phyloP scores from a whole-genome alignment of 139 green algal species.

The Micractinium sp. region DNA sequence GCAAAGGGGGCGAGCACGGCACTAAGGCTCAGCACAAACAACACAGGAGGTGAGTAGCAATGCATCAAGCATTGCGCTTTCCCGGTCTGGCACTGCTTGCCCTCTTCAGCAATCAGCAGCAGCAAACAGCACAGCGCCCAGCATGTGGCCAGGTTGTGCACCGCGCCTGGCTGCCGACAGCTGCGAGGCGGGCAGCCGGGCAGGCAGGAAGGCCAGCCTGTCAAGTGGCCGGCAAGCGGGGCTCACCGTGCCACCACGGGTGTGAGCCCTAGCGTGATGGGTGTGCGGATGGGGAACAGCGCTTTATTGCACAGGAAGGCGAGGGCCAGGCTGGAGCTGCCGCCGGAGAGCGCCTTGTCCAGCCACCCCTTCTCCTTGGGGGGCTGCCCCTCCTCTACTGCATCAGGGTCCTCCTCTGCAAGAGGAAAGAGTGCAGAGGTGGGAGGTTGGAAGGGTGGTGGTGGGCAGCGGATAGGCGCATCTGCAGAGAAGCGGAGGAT shows the following conservation, averaged over 20 bases:
- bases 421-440: neutral
- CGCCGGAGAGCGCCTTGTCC: constrained; percentile 40
- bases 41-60: neutral
- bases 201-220: neutral
- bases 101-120: too few relatives aligned
- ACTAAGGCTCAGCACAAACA: neutral
- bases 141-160: too few relatives aligned
- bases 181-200: too few relatives aligned
- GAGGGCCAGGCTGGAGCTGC: constrained; percentile 56
- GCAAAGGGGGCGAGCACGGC: neutral
- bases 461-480: neutral
- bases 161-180: too few relatives aligned
- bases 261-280: constrained; percentile 61
- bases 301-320: constrained; percentile 70
- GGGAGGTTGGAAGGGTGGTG: neutral
- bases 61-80: neutral
- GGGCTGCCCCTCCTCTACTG: neutral
- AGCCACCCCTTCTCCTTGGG: constrained; percentile 43
- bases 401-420: neutral
- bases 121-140: too few relatives aligned
- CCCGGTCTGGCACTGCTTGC: too few relatives aligned
- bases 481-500: neutral
- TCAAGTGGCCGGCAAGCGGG: neutral
- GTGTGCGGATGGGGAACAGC: constrained; percentile 58
- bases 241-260: constrained; percentile 56